A percentile compares a stretch with the other conserved stretches of the same genome.
Evolutionary conservation across 176 grass and related monocot genomes (phyloP).

Genomic region (Thalia dealbata): DNA sequence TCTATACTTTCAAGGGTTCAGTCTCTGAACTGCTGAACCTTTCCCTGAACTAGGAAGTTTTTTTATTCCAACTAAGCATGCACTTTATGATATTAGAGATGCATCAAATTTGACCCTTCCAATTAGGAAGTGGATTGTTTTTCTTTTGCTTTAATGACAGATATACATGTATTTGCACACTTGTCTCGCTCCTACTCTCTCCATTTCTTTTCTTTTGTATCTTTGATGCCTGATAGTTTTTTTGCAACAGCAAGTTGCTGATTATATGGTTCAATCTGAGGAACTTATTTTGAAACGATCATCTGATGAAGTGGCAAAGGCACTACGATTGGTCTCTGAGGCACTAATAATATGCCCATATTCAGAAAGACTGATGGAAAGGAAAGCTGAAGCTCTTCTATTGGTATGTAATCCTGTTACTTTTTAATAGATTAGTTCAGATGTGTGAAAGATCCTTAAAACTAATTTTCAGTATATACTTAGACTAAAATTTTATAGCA

Average conservation of each 20-base stretch:
- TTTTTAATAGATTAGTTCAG: background rate
- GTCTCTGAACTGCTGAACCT: background rate
- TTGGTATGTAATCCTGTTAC: conserved; percentile 27
- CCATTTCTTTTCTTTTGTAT: too few relatives aligned
- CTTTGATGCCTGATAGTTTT: conserved; percentile 5
- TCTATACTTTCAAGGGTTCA: background rate
- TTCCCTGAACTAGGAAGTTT: too few relatives aligned
- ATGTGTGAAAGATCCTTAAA: background rate
- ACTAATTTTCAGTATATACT: background rate
- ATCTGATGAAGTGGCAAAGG: conserved; percentile 40
- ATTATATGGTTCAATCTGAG: conserved; percentile 45
- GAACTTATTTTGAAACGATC: conserved; percentile 41
- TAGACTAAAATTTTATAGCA: conserved; percentile 1
- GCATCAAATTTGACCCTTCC: too few relatives aligned
- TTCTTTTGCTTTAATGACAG: too few relatives aligned
- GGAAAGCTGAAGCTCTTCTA: conserved; percentile 87
- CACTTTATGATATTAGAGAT: background rate
- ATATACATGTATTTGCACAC: too few relatives aligned
- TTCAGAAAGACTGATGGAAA: conserved; percentile 74
- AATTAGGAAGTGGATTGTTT: too few relatives aligned
- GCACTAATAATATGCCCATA: conserved; percentile 47
- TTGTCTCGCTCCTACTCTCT: background rate
- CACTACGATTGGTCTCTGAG: conserved; percentile 65
- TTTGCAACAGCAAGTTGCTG: conserved; percentile 51
- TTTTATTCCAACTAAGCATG: too few relatives aligned